Base-by-base conservation (phyloP, 1,139 yeast species). In the Scheffersomyces illinoinensis region DNA sequence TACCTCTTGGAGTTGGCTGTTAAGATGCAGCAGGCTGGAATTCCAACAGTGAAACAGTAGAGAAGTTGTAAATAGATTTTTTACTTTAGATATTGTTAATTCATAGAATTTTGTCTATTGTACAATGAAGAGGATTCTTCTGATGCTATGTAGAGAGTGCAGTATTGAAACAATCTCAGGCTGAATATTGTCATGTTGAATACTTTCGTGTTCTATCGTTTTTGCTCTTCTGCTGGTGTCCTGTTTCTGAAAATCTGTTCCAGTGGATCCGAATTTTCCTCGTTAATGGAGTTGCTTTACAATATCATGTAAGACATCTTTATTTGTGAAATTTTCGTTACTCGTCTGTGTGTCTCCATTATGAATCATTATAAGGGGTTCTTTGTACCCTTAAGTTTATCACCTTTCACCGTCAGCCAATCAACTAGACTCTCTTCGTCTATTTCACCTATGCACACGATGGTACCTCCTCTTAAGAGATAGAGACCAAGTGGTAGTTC, bases 1-100 rank as follows among this genome's bases (percentile, higher is more conserved):
- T 93, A 93, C 71, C 76, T 95, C 65, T 77, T 95, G 68, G 97
- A 91, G 66, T 75, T 93, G 67, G 97, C 96, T 1, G 85, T 93
- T 50, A 90, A 90, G 70, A 91, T 93, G 97, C 83, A 84, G 65
- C 81, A 78, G 58, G 73, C 84, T 55, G 89, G 89, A 1, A 82
- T 88, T 54, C 82, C 88, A 19, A 76, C 85, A 18, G 77, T 73
- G 26, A 64, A 33, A 12, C 14, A 33, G 43, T 33, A 33, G 43
- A 33, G 43, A 33, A 33, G 17, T 33, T 33, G 43, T 33, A 10
- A 2, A 33, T 10, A 24, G 10, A n/a, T n/a, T n/a, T n/a, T 10
- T 33, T 33, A 14, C 43, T 33, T 17, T 33, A 33, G 43, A 33
- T 33, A 12, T 33, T 8, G 43, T 33, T 33, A 33, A 5, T 33